phyloP scores from a whole-genome alignment of 2,329 filamentous ascomycete species.

The Lachnellula subtilissima region DNA sequence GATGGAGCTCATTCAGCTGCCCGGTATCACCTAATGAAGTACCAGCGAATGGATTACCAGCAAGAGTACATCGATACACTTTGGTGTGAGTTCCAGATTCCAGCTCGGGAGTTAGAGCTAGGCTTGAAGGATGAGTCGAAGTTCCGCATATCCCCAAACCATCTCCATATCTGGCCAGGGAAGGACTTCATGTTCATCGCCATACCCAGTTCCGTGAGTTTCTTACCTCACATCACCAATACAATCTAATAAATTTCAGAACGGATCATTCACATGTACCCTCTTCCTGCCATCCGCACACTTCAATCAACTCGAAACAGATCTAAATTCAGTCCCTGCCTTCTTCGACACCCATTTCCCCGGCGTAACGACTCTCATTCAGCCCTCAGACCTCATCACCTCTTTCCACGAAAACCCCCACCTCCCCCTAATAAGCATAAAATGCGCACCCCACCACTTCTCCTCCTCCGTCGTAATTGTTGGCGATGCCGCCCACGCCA shows the following conservation, averaged over 20 bases:
- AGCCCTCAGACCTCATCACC: slow-evolving; percentile 59
- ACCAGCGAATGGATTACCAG: slow-evolving; percentile 78
- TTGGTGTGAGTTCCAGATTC: slow-evolving; percentile 93
- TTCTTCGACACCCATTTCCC: slow-evolving; percentile 87
- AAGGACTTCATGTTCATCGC: slow-evolving; percentile 98
- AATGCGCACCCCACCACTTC: slow-evolving; percentile 85
- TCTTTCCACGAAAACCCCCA: slow-evolving; percentile 84
- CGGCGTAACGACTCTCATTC: slow-evolving; percentile 71
- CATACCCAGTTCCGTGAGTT: slow-evolving; percentile 56
- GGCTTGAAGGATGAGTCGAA: slow-evolving; percentile 34
- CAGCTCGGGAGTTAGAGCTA: slow-evolving; percentile 39
- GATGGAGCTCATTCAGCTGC: slow-evolving; percentile 93
- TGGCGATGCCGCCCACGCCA: slow-evolving; percentile 92
- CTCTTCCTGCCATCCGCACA: slow-evolving; percentile 75
- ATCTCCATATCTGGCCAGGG: slow-evolving; percentile 96
- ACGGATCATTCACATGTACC: slow-evolving; percentile 92
- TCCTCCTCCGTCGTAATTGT: slow-evolving; percentile 73
- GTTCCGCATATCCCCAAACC: slow-evolving; percentile 84
- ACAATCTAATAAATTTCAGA: slow-evolving; percentile 42
- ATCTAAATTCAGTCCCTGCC: slow-evolving; percentile 53
- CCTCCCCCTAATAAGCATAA: slow-evolving; percentile 87
- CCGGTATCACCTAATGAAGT: slow-evolving; percentile 95
- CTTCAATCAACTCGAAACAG: slow-evolving; percentile 62
- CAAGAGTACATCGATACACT: slow-evolving; percentile 95
- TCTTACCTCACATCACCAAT: neutral